A percentile compares a stretch with the other conserved stretches of the same genome.
These are phyloP conservation scores for Thoreauomyces humboldtii DNA, from an alignment of 192 early-diverging fungal species.

Conservation along the genomic window DNA sequence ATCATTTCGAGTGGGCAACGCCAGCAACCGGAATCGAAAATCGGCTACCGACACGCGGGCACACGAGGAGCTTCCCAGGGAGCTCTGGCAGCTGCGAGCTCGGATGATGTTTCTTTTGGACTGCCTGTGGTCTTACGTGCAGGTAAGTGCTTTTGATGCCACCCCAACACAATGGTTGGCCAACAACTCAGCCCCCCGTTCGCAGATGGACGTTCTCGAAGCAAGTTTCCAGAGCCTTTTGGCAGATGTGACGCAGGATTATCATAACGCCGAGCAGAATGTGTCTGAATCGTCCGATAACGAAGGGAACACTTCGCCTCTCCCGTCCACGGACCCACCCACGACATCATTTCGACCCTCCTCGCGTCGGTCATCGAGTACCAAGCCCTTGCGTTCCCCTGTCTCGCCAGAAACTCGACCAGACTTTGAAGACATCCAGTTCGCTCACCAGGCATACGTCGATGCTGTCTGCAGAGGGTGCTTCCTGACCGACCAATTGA, in stretches of 20 bases:
- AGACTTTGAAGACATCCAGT: slow-evolving; percentile 32
- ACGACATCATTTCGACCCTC: too few species aligned
- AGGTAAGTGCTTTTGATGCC: slow-evolving; percentile 42
- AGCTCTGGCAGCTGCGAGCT: slow-evolving; percentile 51
- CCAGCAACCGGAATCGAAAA: background rate
- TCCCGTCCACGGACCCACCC: too few species aligned
- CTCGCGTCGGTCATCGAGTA: too few species aligned
- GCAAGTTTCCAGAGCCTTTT: slow-evolving; percentile 23
- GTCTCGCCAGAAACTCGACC: too few species aligned
- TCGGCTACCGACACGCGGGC: slow-evolving; percentile 10
- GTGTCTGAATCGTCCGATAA: background rate
- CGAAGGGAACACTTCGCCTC: too few species aligned
- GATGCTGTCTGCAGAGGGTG: slow-evolving; percentile 27
- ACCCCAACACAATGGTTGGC: too few species aligned
- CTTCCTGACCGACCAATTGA: slow-evolving; percentile 22
- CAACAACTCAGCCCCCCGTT: too few species aligned
- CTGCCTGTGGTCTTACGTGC: slow-evolving; percentile 67
- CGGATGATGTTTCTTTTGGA: slow-evolving; percentile 71
- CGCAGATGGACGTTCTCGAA: slow-evolving; percentile 41
- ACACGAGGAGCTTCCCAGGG: background rate
- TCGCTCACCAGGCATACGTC: slow-evolving; percentile 26
- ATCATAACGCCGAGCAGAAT: background rate
- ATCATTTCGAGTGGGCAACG: background rate
- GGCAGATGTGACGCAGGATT: background rate
- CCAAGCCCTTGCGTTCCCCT: too few species aligned